These are phyloP conservation scores for Tuber indicum DNA, from an alignment of 495 filamentous ascomycete genomes.

Conservation along the genomic window DNA sequence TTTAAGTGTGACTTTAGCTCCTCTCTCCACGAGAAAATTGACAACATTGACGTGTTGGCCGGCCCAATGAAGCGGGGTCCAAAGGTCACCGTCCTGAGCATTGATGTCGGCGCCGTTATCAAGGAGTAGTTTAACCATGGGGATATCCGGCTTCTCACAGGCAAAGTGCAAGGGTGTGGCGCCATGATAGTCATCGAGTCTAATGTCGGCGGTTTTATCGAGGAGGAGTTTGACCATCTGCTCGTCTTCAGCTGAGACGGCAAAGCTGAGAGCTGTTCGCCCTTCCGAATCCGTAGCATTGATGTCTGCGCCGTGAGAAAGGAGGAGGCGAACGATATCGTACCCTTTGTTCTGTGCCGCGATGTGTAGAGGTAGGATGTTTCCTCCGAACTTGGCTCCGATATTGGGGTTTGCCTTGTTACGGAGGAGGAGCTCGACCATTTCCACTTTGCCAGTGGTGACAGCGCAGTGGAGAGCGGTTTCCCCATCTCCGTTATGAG, in stretches of 20 bases:
- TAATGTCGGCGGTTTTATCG: neutral
- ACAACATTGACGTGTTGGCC: neutral
- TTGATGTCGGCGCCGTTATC: neutral
- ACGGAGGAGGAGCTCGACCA: constrained; percentile 40
- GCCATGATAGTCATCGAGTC: neutral
- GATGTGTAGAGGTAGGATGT: neutral
- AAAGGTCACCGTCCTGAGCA: neutral
- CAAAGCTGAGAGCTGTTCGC: constrained; percentile 31
- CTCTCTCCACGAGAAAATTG: neutral
- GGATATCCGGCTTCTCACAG: neutral
- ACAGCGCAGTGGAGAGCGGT: constrained; percentile 45
- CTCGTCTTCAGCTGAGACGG: constrained; percentile 12
- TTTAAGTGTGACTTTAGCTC: neutral
- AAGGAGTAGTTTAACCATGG: neutral
- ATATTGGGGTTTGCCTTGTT: constrained; percentile 36
- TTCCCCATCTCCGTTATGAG: constrained; percentile 40
- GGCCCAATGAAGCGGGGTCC: neutral
- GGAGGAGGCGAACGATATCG: neutral
- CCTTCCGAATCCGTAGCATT: constrained; percentile 18
- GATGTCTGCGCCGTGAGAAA: constrained; percentile 6
- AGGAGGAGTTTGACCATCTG: neutral
- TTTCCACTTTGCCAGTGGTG: constrained; percentile 25
- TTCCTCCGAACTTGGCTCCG: neutral
- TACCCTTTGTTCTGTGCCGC: neutral
- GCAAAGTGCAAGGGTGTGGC: neutral